phyloP scores from a whole-genome alignment of 768 basidiomycete species.

The Amanita inopinata region DNA sequence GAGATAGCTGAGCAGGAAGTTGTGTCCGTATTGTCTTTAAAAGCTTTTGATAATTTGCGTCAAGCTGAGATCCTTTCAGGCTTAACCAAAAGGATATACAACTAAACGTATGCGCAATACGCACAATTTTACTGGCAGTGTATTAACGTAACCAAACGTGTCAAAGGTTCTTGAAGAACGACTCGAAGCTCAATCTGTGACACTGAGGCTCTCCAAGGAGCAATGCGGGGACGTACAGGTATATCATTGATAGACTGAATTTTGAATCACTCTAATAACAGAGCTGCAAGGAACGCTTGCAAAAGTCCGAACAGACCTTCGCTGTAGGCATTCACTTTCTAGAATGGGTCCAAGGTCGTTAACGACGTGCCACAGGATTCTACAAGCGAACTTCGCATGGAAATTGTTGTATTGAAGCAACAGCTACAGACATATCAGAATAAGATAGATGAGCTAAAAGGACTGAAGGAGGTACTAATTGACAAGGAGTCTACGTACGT shows the following conservation, averaged over 20 bases:
- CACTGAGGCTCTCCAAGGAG: constrained; percentile 45
- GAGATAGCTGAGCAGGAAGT: background rate
- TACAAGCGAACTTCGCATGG: background rate
- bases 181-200: constrained; percentile 46
- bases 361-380: background rate
- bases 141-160: background rate
- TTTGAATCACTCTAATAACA: background rate
- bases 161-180: constrained; percentile 44
- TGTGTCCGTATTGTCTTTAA: background rate
- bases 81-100: constrained; percentile 5
- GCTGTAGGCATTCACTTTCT: background rate
- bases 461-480: background rate
- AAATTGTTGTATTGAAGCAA: background rate
- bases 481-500: constrained; percentile 3
- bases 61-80: background rate
- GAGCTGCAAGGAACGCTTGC: constrained; percentile 15
- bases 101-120: constrained; percentile 7
- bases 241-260: background rate
- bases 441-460: background rate
- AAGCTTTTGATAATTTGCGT: background rate
- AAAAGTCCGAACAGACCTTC: constrained; percentile 9
- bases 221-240: constrained; percentile 41
- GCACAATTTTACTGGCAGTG: too few species aligned
- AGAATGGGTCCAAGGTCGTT: background rate
- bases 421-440: constrained; percentile 4